Conservation (phyloP, 2,329 filamentous ascomycete species). For the Aureobasidium sp. region DNA sequence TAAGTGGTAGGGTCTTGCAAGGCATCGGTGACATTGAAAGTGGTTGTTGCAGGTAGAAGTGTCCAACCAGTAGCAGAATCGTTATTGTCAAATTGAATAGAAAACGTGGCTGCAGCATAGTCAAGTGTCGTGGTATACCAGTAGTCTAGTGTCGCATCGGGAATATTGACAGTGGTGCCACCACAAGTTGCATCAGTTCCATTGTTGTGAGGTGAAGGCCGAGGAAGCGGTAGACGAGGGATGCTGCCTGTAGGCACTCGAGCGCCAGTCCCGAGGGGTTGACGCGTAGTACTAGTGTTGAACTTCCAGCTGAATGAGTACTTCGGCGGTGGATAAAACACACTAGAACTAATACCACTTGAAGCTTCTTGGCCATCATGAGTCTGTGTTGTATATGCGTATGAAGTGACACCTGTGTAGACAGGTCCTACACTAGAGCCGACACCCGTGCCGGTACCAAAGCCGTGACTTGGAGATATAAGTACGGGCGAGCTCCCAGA, state of each 20-base stretch:
- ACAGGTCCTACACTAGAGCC: neutral
- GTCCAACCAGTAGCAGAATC: constrained; percentile 26
- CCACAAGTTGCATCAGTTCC: constrained; percentile 19
- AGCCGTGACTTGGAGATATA: neutral
- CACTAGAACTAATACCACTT: neutral
- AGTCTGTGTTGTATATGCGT: neutral
- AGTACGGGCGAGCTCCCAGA: neutral
- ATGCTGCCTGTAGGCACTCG: neutral
- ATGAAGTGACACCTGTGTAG: neutral
- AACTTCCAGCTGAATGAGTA: constrained; percentile 9
- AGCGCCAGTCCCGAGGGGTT: neutral
- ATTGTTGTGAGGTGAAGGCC: neutral
- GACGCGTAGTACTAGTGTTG: neutral
- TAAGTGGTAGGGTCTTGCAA: constrained; percentile 22
- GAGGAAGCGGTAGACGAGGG: neutral
- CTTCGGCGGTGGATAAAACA: neutral
- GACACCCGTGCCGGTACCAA: neutral
- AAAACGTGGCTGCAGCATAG: constrained; percentile 27
- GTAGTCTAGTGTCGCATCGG: constrained; percentile 27
- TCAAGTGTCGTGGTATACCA: constrained; percentile 28
- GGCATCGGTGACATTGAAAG: constrained; percentile 27
- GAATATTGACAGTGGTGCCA: constrained; percentile 28
- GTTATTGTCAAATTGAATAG: constrained; percentile 22
- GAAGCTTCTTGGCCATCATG: neutral
- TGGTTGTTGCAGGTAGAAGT: constrained; percentile 23